These are phyloP conservation scores for Dioscorea alata DNA, from an alignment of 106 monocot species.

Conservation along the genomic window DNA sequence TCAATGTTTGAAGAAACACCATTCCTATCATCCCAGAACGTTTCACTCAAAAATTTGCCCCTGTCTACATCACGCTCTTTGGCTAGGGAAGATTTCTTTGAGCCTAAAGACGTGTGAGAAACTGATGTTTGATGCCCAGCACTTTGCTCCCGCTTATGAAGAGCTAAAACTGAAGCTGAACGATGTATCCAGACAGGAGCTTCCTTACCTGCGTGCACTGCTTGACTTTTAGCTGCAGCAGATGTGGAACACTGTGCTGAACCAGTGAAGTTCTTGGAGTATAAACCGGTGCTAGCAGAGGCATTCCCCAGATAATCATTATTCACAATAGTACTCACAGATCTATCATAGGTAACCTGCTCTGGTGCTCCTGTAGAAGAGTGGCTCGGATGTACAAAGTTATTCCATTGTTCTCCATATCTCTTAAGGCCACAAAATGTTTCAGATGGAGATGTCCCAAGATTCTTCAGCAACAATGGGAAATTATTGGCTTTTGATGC, in stretches of 20 bases:
- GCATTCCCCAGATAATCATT: conserved; percentile 15
- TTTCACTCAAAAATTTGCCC: conserved; percentile 14
- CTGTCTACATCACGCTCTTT: conserved; percentile 11
- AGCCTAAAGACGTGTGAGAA: conserved; percentile 5
- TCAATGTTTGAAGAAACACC: conserved; percentile 49
- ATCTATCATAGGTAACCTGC: conserved; percentile 12
- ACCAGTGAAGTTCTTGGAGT: conserved; percentile 1
- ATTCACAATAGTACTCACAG: conserved; percentile 6
- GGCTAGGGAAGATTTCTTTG: conserved; percentile 9
- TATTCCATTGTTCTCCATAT: conserved; percentile 21
- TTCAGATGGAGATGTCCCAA: conserved; percentile 10
- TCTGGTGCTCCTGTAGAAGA: conserved; percentile 7
- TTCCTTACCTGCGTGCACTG: conserved; percentile 6
- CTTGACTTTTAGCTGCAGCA: conserved; percentile 19
- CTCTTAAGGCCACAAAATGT: conserved; percentile 24
- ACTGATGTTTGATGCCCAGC: conserved; percentile 11
- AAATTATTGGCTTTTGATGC: conserved; percentile 20
- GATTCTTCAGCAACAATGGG: conserved; percentile 8
- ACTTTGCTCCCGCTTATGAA: conserved; percentile 17
- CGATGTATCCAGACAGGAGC: conserved; percentile 11
- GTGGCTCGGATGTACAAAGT: conserved; percentile 1
- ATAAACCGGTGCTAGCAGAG: conserved; percentile 2
- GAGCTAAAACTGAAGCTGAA: conserved; percentile 6
- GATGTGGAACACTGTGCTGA: conserved; percentile 7
- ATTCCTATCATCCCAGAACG: background rate